phyloP scores from a whole-genome alignment of 164 flowering plant species.

The Pachysandra terminalis region DNA sequence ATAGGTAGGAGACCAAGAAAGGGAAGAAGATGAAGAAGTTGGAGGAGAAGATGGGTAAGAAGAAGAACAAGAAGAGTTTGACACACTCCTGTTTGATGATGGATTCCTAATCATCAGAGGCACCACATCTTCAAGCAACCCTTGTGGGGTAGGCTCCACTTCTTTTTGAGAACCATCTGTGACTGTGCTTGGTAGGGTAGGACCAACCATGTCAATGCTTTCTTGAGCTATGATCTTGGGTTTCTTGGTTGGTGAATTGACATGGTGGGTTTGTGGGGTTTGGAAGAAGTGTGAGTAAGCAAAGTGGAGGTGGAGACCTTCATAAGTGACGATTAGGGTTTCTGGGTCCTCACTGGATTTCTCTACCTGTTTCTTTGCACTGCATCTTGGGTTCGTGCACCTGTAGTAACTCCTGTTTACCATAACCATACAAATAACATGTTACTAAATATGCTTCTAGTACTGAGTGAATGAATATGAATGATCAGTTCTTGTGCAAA shows the following conservation, averaged over 20 bases:
- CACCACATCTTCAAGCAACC: conserved; percentile 89
- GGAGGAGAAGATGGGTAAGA: conserved; percentile 23
- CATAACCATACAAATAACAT: background rate
- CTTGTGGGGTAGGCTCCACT: conserved; percentile 30
- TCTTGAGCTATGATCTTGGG: conserved; percentile 23
- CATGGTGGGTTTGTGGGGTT: background rate
- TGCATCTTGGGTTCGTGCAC: conserved; percentile 91
- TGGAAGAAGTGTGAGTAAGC: conserved; percentile 49
- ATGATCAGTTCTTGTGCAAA: too few species aligned
- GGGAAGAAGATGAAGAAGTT: conserved; percentile 17
- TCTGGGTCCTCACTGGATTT: conserved; percentile 70
- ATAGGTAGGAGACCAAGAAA: conserved; percentile 20
- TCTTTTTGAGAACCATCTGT: conserved; percentile 4
- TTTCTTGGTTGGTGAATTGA: conserved; percentile 12
- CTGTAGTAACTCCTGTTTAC: conserved; percentile 78
- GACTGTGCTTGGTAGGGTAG: background rate
- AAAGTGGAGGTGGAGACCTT: conserved; percentile 93
- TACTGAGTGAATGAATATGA: too few species aligned
- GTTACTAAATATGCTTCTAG: too few species aligned
- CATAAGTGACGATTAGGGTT: conserved; percentile 77
- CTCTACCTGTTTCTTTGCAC: conserved; percentile 92
- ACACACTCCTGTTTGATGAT: conserved; percentile 9
- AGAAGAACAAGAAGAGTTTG: conserved; percentile 13
- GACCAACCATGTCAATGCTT: background rate
- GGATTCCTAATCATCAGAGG: conserved; percentile 65